Percentiles rank a stretch among this genome's conserved stretches.
Conservation (phyloP, 345 rosid genomes). For the Eucalyptus albens region DNA sequence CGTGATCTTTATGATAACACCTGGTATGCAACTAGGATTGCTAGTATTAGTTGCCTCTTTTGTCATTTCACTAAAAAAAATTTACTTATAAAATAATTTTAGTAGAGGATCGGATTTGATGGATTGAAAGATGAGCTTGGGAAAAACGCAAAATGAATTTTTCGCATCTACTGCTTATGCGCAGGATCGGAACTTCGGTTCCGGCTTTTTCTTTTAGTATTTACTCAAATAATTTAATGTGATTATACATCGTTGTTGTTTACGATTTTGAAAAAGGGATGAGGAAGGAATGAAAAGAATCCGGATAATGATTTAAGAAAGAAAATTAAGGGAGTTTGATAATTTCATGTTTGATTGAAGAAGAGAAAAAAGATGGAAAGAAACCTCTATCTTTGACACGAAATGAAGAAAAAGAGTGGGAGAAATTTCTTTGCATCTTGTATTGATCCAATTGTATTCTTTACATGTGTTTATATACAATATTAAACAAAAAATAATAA, state of each 20-base stretch:
- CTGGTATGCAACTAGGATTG: rapidly evolving
- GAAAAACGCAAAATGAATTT: not conserved
- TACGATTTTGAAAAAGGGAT: too few species aligned
- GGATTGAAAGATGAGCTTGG: not conserved
- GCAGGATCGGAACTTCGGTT: not conserved
- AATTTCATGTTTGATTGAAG: not conserved
- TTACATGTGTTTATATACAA: too few species aligned
- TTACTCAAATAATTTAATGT: not conserved
- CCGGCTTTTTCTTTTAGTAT: not conserved
- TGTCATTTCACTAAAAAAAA: not conserved
- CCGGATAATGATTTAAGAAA: not conserved
- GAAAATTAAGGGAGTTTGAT: not conserved
- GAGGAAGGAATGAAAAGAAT: not conserved
- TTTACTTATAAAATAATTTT: too few species aligned
- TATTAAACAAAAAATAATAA: too few species aligned
- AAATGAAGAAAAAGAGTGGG: too few species aligned
- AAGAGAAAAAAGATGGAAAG: not conserved
- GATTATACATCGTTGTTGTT: not conserved
- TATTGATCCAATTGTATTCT: too few species aligned
- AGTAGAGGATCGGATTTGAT: not conserved
- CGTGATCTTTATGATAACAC: not conserved
- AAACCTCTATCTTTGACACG: not conserved
- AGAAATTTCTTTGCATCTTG: too few species aligned
- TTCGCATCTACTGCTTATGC: not conserved
- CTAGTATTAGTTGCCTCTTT: not conserved